Evolutionary conservation across 352 stramenopile species (phyloP).

Genomic region (Phytophthora idaei): DNA sequence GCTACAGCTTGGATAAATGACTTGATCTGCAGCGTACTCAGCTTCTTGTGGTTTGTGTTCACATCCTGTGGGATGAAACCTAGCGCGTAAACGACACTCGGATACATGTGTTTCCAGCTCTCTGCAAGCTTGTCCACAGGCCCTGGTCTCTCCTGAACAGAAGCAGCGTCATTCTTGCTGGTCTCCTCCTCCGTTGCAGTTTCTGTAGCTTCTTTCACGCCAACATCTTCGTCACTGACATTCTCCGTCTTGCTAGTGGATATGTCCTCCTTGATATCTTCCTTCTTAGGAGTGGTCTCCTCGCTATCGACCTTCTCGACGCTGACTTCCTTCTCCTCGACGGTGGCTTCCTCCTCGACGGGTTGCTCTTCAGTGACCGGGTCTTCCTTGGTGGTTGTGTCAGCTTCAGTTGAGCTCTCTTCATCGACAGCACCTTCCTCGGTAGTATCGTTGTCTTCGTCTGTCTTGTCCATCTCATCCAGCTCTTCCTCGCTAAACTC

Average conservation of each 20-base stretch:
- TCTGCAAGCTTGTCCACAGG: slow-evolving; percentile 15
- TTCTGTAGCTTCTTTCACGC: slow-evolving; percentile 1
- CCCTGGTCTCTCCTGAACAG: slow-evolving; percentile 13
- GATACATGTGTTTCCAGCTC: slow-evolving; percentile 73
- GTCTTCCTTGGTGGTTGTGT: slow-evolving; percentile 21
- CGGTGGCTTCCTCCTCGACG: not conserved
- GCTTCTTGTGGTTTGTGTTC: slow-evolving; percentile 54
- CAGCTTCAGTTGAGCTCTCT: slow-evolving; percentile 9
- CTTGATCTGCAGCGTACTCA: slow-evolving; percentile 86
- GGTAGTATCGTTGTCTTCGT: slow-evolving; percentile 13
- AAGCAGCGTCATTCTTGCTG: slow-evolving; percentile 6
- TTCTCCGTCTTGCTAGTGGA: not conserved
- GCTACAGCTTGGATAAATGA: slow-evolving; percentile 83
- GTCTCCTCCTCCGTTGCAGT: slow-evolving; percentile 11
- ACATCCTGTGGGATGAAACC: slow-evolving; percentile 62
- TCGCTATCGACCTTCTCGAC: slow-evolving; percentile 5
- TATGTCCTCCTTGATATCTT: slow-evolving; percentile 10
- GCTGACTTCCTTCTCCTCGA: not conserved
- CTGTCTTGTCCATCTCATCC: slow-evolving; percentile 23
- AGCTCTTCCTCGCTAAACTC: slow-evolving; percentile 21
- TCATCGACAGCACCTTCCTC: slow-evolving; percentile 18
- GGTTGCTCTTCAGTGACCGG: not conserved
- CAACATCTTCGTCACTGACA: slow-evolving; percentile 1
- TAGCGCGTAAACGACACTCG: slow-evolving; percentile 70
- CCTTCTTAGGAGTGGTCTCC: not conserved